Evolutionary conservation across 192 early-diverging fungal species (phyloP).

Genomic region (Entomortierella parvispora): DNA sequence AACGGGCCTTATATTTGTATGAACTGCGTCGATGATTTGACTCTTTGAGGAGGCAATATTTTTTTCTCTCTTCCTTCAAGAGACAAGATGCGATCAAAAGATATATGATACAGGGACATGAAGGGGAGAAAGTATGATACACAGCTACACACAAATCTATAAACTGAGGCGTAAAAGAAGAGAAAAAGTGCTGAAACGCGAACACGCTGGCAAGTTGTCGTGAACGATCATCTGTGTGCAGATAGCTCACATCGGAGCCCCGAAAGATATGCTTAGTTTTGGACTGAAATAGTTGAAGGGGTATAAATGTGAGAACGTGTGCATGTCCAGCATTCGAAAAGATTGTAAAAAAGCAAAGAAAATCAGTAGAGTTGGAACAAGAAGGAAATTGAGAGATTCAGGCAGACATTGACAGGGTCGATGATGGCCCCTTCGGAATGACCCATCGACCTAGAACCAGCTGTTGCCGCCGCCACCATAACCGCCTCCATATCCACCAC

Average conservation of each 20-base stretch:
- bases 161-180: background rate
- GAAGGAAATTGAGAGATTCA: background rate
- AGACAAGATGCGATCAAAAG: constrained; percentile 15
- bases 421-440: too few relatives aligned
- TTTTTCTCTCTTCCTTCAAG: constrained; percentile 30
- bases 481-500: constrained; percentile 37
- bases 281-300: constrained; percentile 18
- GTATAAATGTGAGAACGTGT: constrained; percentile 4
- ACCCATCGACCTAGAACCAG: constrained; percentile 70
- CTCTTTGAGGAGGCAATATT: constrained; percentile 5
- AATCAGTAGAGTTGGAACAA: background rate
- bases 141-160: constrained; percentile 1
- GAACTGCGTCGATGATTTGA: constrained; percentile 1
- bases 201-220: too few relatives aligned
- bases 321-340: background rate
- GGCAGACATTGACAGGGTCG: too few relatives aligned
- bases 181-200: constrained; percentile 7
- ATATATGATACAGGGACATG: constrained; percentile 11
- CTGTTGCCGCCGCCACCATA: constrained; percentile 56
- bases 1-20: too few relatives aligned
- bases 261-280: constrained; percentile 24
- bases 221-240: too few relatives aligned
- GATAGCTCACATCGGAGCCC: constrained; percentile 17
- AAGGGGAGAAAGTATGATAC: constrained; percentile 17
- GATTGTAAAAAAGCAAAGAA: constrained; percentile 1